A percentile compares a stretch with the other conserved stretches of the same genome.
Evolutionary conservation across 495 filamentous ascomycete species (phyloP).

Genomic region (Hyaloscypha hepaticicola): DNA sequence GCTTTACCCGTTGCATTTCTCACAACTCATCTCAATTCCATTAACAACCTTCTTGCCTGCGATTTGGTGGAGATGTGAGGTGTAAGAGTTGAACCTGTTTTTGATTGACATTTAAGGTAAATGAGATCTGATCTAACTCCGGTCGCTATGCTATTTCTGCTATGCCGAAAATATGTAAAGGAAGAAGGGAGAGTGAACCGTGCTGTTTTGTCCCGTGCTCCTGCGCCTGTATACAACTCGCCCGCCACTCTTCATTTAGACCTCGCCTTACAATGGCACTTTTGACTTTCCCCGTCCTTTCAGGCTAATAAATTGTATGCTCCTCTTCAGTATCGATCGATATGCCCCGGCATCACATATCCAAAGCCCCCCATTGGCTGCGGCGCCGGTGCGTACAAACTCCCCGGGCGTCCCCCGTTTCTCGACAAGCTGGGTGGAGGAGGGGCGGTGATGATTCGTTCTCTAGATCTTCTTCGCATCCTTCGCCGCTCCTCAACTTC

Average conservation of each 20-base stretch:
- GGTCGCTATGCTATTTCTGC: background rate
- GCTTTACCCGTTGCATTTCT: background rate
- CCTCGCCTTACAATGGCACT: too few species aligned
- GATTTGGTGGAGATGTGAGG: too few species aligned
- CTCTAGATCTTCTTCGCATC: constrained; percentile 16
- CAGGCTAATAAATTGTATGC: too few species aligned
- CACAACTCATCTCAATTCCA: too few species aligned
- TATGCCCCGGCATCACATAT: constrained; percentile 16
- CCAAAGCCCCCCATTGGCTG: constrained; percentile 14
- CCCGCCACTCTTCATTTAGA: background rate
- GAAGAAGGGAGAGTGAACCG: background rate
- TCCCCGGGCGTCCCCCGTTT: constrained; percentile 11
- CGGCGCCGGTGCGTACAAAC: constrained; percentile 8
- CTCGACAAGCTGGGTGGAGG: constrained; percentile 10
- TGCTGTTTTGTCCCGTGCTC: background rate
- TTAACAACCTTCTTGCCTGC: too few species aligned
- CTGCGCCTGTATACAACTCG: background rate
- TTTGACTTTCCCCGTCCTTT: too few species aligned
- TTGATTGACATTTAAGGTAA: too few species aligned
- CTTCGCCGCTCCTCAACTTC: constrained; percentile 19
- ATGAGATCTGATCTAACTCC: background rate
- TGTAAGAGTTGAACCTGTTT: too few species aligned
- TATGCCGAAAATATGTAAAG: background rate
- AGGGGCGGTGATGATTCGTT: constrained; percentile 17
- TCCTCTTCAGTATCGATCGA: too few species aligned